Percentiles rank a stretch among this genome's conserved stretches.
Evolutionary conservation across 352 stramenopile genomes (phyloP).

Genomic region (Phytophthora quininea): DNA sequence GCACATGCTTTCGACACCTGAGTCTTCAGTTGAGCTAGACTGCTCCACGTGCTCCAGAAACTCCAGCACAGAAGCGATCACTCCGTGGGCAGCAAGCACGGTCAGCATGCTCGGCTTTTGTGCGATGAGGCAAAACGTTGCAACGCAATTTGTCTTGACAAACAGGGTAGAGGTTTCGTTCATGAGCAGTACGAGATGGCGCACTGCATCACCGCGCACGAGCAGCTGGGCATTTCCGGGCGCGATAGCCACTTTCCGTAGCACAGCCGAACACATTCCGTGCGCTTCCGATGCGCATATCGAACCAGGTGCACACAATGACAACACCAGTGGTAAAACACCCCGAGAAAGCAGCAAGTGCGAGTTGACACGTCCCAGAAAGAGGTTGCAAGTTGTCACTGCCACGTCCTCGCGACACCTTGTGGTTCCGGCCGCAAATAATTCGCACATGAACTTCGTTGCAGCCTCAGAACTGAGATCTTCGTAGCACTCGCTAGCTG

Average conservation of each 20-base stretch:
- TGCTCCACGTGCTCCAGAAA: constrained; percentile 45
- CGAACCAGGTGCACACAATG: constrained; percentile 38
- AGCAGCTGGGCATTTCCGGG: constrained; percentile 72
- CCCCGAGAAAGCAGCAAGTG: constrained; percentile 49
- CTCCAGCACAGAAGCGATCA: constrained; percentile 61
- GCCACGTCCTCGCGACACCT: constrained; percentile 54
- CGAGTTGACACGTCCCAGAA: constrained; percentile 72
- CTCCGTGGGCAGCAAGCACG: constrained; percentile 58
- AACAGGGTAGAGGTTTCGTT: constrained; percentile 35
- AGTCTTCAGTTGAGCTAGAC: constrained; percentile 12
- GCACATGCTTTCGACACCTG: constrained; percentile 65
- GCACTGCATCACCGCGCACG: constrained; percentile 60
- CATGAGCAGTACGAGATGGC: constrained; percentile 57
- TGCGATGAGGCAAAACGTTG: constrained; percentile 63
- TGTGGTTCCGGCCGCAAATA: constrained; percentile 53
- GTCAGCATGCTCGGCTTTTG: constrained; percentile 51
- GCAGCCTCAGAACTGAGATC: constrained; percentile 46
- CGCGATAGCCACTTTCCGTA: constrained; percentile 70
- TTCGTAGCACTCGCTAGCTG: constrained; percentile 36
- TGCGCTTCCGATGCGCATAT: constrained; percentile 28
- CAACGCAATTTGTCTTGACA: constrained; percentile 74
- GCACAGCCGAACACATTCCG: constrained; percentile 56
- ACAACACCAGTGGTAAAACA: constrained; percentile 63
- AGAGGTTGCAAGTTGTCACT: constrained; percentile 68
- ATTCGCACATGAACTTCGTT: constrained; percentile 47